phyloP scores from a whole-genome alignment of 495 filamentous ascomycete species.

The Chaetomidium leptoderma region DNA sequence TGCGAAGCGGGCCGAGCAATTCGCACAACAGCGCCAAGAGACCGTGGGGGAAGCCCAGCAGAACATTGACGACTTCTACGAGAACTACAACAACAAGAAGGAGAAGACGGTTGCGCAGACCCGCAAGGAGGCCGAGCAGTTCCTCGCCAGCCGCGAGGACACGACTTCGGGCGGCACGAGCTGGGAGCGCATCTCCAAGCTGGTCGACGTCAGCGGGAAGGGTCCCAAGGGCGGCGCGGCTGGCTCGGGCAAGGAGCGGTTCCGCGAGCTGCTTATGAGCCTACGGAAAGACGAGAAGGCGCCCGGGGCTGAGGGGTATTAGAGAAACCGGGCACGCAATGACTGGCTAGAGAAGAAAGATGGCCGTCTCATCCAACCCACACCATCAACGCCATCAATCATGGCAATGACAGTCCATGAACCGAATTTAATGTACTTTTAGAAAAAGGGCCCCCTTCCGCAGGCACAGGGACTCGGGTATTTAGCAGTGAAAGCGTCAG shows the following conservation, averaged over 20 bases:
- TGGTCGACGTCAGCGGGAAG: constrained; percentile 95
- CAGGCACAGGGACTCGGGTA: constrained; percentile 9
- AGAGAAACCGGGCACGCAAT: not conserved
- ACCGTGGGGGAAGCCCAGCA: constrained; percentile 80
- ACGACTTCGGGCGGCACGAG: constrained; percentile 90
- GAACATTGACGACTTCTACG: constrained; percentile 97
- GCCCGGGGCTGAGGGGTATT: constrained; percentile 67
- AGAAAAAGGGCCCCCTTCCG: constrained; percentile 7
- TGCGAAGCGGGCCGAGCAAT: constrained; percentile 70
- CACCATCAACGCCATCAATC: not conserved
- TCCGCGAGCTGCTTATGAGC: constrained; percentile 84
- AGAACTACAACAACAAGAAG: constrained; percentile 96
- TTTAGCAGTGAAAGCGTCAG: constrained; percentile 16
- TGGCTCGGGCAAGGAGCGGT: constrained; percentile 89
- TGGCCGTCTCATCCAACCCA: not conserved
- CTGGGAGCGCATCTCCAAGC: constrained; percentile 96
- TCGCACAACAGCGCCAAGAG: constrained; percentile 68
- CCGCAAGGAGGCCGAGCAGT: constrained; percentile 87
- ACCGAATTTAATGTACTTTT: constrained; percentile 21
- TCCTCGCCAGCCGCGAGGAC: constrained; percentile 81
- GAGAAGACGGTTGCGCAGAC: constrained; percentile 86
- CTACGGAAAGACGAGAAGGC: constrained; percentile 93
- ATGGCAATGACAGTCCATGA: constrained; percentile 6
- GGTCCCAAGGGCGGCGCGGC: constrained; percentile 75
- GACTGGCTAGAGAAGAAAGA: not conserved